A percentile compares a stretch with the other conserved stretches of the same genome.
phyloP scores from a whole-genome alignment of 2,329 filamentous ascomycete species.

The Cryphonectria naterciae region DNA sequence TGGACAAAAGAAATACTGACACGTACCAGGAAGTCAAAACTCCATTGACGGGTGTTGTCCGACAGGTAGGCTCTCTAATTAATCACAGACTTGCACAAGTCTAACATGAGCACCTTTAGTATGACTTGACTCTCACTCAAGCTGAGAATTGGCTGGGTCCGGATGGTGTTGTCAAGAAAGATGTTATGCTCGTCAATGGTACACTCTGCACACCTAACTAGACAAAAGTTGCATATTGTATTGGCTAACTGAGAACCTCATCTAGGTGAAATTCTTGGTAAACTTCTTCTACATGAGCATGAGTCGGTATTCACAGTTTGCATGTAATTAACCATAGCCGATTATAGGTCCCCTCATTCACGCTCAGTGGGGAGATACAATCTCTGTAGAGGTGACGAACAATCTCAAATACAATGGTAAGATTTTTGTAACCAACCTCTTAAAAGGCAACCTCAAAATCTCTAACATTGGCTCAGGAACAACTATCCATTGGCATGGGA shows the following conservation, averaged over 20 bases:
- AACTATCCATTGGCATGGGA: conserved; percentile 55
- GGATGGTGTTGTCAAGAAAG: conserved; percentile 37
- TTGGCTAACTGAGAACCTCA: neutral
- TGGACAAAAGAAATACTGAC: neutral
- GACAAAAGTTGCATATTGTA: conserved; percentile 22
- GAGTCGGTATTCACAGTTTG: neutral
- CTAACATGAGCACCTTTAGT: conserved; percentile 27
- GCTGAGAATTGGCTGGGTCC: conserved; percentile 36
- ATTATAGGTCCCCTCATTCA: conserved; percentile 54
- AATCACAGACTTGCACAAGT: neutral
- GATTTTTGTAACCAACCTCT: neutral
- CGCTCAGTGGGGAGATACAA: conserved; percentile 55
- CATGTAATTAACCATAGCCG: conserved; percentile 2
- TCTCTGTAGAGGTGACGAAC: conserved; percentile 68
- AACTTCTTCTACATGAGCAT: neutral
- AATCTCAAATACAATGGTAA: conserved; percentile 53
- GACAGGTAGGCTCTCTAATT: conserved; percentile 24
- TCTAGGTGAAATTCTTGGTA: conserved; percentile 26
- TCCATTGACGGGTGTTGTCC: conserved; percentile 34
- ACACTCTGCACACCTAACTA: conserved; percentile 23
- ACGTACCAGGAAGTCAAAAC: conserved; percentile 29
- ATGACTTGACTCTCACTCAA: conserved; percentile 36
- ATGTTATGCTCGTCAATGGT: conserved; percentile 54
- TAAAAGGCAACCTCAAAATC: too few species aligned
- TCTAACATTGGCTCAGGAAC: conserved; percentile 37